Percentiles rank a stretch among this genome's conserved stretches.
Conservation (phyloP, 225 moss, liverwort and hornwort species). For the Rhytidiadelphus loreus region DNA sequence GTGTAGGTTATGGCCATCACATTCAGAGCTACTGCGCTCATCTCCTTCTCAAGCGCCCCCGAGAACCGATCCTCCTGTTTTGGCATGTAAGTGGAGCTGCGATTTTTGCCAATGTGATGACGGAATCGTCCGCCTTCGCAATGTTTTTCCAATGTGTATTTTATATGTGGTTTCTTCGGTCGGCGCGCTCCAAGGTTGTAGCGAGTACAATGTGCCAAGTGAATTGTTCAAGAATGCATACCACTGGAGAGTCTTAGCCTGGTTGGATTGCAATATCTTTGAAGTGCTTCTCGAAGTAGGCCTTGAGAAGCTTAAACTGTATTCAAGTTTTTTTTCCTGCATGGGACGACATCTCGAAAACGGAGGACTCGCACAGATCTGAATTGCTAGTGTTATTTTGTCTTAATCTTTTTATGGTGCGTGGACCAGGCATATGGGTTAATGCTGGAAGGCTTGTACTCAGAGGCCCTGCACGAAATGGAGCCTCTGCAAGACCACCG, state of each 20-base stretch:
- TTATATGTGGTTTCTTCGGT: background rate
- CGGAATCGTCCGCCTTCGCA: background rate
- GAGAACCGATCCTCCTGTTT: constrained; percentile 48
- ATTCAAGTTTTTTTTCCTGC: background rate
- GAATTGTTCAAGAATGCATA: background rate
- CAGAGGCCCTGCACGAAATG: constrained; percentile 46
- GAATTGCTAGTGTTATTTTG: background rate
- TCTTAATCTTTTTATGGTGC: background rate
- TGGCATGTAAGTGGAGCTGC: constrained; percentile 58
- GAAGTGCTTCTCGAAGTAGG: background rate
- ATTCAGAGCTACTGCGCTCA: constrained; percentile 52
- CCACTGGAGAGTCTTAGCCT: background rate
- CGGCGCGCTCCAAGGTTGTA: background rate
- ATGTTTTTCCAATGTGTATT: background rate
- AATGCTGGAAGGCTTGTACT: constrained; percentile 50
- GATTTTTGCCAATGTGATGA: background rate
- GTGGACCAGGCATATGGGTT: constrained; percentile 54
- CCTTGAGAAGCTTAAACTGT: background rate
- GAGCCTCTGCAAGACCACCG: constrained; percentile 44
- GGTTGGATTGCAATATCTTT: background rate
- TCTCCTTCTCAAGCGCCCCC: constrained; percentile 48
- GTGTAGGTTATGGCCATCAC: constrained; percentile 69
- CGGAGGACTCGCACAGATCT: background rate
- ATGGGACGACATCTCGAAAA: background rate
- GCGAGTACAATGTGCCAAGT: background rate